These are phyloP conservation scores for Talinum fruticosum DNA, from an alignment of 148 eudicot species.

Conservation along the genomic window DNA sequence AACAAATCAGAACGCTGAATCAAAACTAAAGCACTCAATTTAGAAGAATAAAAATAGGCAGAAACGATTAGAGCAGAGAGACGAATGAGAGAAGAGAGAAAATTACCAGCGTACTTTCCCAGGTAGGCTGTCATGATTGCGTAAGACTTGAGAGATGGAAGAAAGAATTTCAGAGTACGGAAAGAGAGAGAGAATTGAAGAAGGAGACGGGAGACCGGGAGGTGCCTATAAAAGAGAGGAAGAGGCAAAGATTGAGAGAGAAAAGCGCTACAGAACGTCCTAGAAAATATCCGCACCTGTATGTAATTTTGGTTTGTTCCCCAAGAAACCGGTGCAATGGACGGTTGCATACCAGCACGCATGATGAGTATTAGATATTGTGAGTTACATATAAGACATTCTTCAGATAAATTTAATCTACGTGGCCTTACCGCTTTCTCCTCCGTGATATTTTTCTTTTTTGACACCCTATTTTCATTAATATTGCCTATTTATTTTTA, in stretches of 20 bases:
- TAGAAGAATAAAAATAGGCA: not conserved
- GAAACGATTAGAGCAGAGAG: not conserved
- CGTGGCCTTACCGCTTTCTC: too few species aligned
- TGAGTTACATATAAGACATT: too few species aligned
- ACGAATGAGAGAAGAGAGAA: not conserved
- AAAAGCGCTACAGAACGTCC: not conserved
- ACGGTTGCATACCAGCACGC: not conserved
- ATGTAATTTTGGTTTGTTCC: slow-evolving; percentile 16
- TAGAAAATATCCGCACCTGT: not conserved
- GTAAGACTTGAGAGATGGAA: not conserved
- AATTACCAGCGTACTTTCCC: slow-evolving; percentile 78
- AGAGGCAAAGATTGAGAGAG: not conserved
- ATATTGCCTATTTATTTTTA: too few species aligned
- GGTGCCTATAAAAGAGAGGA: slow-evolving; percentile 14
- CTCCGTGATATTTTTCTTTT: too few species aligned
- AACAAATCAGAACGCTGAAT: not conserved
- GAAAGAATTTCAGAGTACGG: not conserved
- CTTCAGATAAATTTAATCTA: too few species aligned
- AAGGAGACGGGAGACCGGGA: not conserved
- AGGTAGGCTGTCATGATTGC: slow-evolving; percentile 67
- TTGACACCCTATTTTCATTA: too few species aligned
- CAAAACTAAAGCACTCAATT: not conserved
- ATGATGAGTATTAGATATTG: too few species aligned
- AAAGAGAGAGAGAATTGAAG: slow-evolving; percentile 6
- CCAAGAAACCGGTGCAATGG: not conserved